These are phyloP conservation scores for Oryza meyeriana DNA, from an alignment of 176 grass and related monocot genomes.

Conservation along the genomic window DNA sequence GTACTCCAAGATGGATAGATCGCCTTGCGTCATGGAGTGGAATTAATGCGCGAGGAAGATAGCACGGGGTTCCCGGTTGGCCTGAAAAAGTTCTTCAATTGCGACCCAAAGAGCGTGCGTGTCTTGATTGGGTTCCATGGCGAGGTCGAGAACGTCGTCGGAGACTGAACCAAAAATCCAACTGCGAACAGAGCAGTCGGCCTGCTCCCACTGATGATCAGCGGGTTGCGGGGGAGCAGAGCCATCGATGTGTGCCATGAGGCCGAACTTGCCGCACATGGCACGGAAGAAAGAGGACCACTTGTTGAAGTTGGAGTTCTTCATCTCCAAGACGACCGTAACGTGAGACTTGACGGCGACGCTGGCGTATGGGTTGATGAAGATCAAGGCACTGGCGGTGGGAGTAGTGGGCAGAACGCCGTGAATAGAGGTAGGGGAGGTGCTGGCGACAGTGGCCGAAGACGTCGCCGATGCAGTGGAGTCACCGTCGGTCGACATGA, in stretches of 20 bases:
- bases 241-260: background rate
- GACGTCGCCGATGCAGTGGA: too few relatives aligned
- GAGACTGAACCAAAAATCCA: background rate
- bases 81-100: background rate
- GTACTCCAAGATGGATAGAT: background rate
- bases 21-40: background rate
- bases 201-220: background rate
- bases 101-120: background rate
- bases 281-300: background rate
- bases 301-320: background rate
- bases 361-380: background rate
- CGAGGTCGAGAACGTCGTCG: background rate
- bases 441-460: too few relatives aligned
- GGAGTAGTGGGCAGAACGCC: too few relatives aligned
- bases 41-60: background rate
- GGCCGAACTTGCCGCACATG: background rate
- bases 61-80: background rate
- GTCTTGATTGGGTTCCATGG: background rate
- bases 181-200: background rate
- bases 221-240: background rate
- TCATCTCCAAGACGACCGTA: background rate
- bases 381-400: too few relatives aligned
- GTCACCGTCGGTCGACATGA: too few relatives aligned
- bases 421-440: too few relatives aligned
- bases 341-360: background rate